A percentile compares a stretch with the other conserved stretches of the same genome.
Conservation (phyloP, 192 early-diverging fungal species). For the Podila minutissima region DNA sequence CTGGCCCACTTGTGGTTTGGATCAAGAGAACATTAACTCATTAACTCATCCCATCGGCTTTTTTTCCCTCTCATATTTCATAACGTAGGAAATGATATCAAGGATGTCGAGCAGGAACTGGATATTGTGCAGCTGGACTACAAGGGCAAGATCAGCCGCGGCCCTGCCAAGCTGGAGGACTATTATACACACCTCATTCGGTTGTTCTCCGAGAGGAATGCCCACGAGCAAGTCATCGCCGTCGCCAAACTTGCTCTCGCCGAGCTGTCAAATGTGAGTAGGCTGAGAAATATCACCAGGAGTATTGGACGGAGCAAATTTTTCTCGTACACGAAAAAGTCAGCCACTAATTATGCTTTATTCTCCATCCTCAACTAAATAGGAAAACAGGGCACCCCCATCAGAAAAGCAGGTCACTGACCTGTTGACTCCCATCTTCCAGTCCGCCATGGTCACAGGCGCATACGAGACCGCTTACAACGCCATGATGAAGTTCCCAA, state of each 20-base stretch:
- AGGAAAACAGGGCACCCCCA: constrained; percentile 15
- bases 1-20: background rate
- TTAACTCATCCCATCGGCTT: background rate
- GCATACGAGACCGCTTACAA: constrained; percentile 34
- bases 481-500: constrained; percentile 35
- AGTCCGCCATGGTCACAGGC: constrained; percentile 14
- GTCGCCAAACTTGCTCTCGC: constrained; percentile 25
- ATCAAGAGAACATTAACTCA: background rate
- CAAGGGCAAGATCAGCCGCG: constrained; percentile 4
- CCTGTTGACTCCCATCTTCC: constrained; percentile 11
- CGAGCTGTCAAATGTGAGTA: constrained; percentile 15
- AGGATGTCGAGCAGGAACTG: constrained; percentile 36
- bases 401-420: constrained; percentile 14
- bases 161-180: constrained; percentile 42
- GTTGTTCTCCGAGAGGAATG: constrained; percentile 12
- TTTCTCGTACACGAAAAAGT: background rate
- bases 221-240: constrained; percentile 28
- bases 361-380: background rate
- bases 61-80: background rate
- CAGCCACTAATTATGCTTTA: background rate
- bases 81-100: constrained; percentile 32
- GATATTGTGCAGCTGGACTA: constrained; percentile 47
- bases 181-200: constrained; percentile 32
- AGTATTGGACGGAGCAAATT: no score
- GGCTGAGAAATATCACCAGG: background rate